Conservation (phyloP, 345 rosid species). For the Populus deltoides region DNA sequence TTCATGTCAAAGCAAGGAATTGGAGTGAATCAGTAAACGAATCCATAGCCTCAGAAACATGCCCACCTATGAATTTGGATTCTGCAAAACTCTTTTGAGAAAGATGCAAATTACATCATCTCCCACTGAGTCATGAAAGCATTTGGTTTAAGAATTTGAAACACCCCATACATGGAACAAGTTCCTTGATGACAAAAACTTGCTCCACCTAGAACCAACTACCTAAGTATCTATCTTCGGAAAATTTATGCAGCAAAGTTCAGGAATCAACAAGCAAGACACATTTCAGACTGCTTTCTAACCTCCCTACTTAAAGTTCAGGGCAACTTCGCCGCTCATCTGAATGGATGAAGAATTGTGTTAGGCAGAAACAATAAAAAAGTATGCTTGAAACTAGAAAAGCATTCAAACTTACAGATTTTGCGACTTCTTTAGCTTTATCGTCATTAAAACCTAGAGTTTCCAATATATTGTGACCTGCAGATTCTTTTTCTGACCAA, state of each 20-base stretch:
- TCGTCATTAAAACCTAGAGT: slow-evolving; percentile 70
- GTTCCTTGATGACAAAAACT: slow-evolving; percentile 1
- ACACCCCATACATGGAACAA: neutral
- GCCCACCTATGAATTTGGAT: neutral
- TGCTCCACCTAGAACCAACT: neutral
- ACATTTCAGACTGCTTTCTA: slow-evolving; percentile 5
- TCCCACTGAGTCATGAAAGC: slow-evolving; percentile 2
- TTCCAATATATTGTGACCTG: slow-evolving; percentile 64
- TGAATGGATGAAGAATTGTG: slow-evolving; percentile 34
- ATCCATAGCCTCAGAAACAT: neutral
- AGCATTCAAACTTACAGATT: slow-evolving; percentile 48
- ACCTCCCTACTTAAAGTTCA: slow-evolving; percentile 41
- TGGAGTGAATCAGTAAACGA: neutral
- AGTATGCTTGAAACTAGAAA: neutral
- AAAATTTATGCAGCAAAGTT: neutral
- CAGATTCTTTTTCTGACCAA: slow-evolving; percentile 80
- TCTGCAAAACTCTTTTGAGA: neutral
- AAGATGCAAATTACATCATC: slow-evolving; percentile 4
- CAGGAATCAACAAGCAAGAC: neutral
- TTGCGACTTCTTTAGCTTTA: slow-evolving; percentile 65
- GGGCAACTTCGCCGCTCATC: slow-evolving; percentile 54
- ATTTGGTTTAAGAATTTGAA: neutral
- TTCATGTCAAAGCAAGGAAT: neutral
- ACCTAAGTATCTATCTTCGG: neutral
- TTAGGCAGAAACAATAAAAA: neutral